phyloP scores from a whole-genome alignment of 306 rosid genomes.

The Quercus alba region DNA sequence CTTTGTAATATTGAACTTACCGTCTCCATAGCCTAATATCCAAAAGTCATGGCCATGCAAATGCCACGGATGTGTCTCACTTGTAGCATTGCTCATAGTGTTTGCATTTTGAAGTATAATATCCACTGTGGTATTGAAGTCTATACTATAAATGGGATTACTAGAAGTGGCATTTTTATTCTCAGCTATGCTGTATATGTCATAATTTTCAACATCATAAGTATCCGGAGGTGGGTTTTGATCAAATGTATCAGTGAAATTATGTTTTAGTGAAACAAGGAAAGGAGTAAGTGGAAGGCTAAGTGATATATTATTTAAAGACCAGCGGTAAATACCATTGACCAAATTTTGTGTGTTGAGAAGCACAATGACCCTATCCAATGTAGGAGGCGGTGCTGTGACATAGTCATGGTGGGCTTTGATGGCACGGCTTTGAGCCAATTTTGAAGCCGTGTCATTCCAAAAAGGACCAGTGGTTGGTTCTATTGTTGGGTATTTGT shows the following conservation, averaged over 20 bases:
- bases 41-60: constrained; percentile 21
- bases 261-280: constrained; percentile 9
- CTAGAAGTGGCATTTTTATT: constrained; percentile 17
- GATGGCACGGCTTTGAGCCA: constrained; percentile 15
- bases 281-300: constrained; percentile 7
- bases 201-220: constrained; percentile 8
- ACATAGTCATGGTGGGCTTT: constrained; percentile 18
- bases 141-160: constrained; percentile 4
- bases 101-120: constrained; percentile 19
- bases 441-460: constrained; percentile 2
- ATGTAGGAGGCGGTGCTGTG: neutral
- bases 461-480: constrained; percentile 27
- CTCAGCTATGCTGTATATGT: neutral
- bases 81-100: neutral
- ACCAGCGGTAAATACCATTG: neutral
- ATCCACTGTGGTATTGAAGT: constrained; percentile 21
- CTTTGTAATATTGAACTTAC: neutral
- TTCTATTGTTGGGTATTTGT: constrained; percentile 14
- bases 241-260: constrained; percentile 1
- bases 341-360: constrained; percentile 28
- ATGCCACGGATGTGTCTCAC: constrained; percentile 25
- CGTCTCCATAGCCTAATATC: constrained; percentile 9
- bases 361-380: constrained; percentile 22
- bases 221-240: constrained; percentile 14
- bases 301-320: constrained; percentile 13